Evolutionary conservation across 2,329 filamentous ascomycete species (phyloP), one percentile per base, ranked within the genome.

Genomic region (Myriosclerotinia curreyana): DNA sequence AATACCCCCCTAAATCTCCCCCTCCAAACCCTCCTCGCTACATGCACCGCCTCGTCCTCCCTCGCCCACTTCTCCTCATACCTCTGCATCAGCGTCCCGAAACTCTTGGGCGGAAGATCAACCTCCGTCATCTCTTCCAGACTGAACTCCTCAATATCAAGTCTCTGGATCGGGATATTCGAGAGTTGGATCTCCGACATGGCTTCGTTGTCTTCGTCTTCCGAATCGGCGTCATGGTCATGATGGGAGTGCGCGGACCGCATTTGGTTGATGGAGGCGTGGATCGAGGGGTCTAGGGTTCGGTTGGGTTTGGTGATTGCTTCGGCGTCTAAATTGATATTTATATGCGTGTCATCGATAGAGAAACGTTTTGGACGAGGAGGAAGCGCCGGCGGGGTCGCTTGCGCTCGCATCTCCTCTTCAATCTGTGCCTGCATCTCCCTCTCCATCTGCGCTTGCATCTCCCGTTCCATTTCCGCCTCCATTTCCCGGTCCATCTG

Each of bases 401-500:
- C 54, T 56, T 14, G 17, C 4, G 14, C 28, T 58, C 31, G n/a
- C 40, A 34, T 58, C 20, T 58, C 55, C n/a, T 28, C 28, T 25
- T 48, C 28, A 20, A 58, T 58, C 17, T 58, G 55, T 7, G n/a
- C 28, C 28, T 58, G 55, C 20, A 48, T 36, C 22, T 58, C 54
- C 4, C 54, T 17, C 14, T 58, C 54, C 46, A 49, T 25, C 7
- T 49, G 46, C 11, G n/a, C 22, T 17, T 49, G 46, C 8, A 49
- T 14, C 4, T 49, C 46, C 25, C 22, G 25, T 12, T 49, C 46
- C 54, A 46, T 48, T 34, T 58, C 40, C 22, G 20, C 17, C n/a
- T 58, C 42, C 40, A 44, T 9, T 3, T 58, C 40, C 12, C 28
- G 54, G n/a, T 58, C 54, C 55, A 58, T 58, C 31, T 58, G 55